Percentiles rank a stretch among this genome's conserved stretches.
phyloP scores from a whole-genome alignment of 2,329 filamentous ascomycete species.

The Neopestalotiopsis rosae region DNA sequence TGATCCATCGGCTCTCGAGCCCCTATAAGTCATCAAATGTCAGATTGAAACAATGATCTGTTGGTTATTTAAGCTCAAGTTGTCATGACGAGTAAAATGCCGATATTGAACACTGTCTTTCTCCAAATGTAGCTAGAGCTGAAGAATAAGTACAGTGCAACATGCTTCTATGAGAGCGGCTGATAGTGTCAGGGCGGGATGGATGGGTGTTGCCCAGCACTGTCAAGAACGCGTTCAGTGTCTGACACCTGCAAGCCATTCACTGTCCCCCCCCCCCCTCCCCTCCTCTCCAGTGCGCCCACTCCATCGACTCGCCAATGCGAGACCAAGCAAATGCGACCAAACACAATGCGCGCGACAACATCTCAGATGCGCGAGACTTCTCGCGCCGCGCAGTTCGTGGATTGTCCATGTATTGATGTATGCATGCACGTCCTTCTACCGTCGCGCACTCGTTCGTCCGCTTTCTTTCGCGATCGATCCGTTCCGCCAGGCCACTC shows the following conservation, averaged over 20 bases:
- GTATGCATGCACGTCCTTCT: background rate
- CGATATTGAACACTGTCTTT: no score
- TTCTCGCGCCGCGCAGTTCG: background rate
- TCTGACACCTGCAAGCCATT: slow-evolving; percentile 8
- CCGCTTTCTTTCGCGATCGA: background rate
- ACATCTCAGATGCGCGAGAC: slow-evolving; percentile 5
- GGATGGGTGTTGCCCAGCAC: background rate
- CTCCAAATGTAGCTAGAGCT: no score
- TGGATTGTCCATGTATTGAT: no score
- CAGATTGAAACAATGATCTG: no score
- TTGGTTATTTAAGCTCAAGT: no score
- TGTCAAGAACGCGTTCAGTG: background rate
- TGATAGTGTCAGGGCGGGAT: background rate
- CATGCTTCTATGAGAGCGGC: background rate
- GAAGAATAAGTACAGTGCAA: background rate
- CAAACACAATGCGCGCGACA: background rate
- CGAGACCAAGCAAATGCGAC: slow-evolving; percentile 12
- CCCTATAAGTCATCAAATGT: no score
- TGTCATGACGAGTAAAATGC: no score
- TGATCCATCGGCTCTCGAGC: no score
- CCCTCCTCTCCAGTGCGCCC: background rate
- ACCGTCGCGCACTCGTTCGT: background rate
- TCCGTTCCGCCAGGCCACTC: slow-evolving; percentile 8
- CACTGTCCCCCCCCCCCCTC: background rate
- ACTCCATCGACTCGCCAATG: slow-evolving; percentile 5